phyloP scores from a whole-genome alignment of 441 rosid genomes.

The Erodium chrysanthum region DNA sequence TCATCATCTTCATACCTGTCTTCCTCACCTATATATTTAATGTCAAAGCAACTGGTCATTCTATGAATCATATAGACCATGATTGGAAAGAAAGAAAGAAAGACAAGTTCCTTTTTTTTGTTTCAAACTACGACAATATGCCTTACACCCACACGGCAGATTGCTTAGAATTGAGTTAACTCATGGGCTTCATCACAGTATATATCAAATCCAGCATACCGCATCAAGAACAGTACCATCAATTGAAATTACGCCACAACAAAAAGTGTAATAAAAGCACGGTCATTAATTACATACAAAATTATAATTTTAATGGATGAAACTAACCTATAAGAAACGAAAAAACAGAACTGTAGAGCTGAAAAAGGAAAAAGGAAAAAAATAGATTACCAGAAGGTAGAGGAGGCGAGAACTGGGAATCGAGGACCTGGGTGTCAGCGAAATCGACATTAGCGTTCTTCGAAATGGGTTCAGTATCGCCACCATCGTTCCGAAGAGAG shows the following conservation, averaged over 20 bases:
- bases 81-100: neutral
- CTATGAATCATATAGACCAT: neutral
- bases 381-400: conserved; percentile 32
- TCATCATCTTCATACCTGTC: conserved; percentile 19
- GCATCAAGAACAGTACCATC: neutral
- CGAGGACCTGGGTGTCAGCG: conserved; percentile 30
- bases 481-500: conserved; percentile 22
- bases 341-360: neutral
- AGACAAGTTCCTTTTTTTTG: too few species aligned
- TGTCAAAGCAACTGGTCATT: neutral
- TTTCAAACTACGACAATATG: too few species aligned
- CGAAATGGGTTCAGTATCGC: conserved; percentile 12
- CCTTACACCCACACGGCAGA: too few species aligned
- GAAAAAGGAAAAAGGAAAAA: neutral
- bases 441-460: conserved; percentile 16
- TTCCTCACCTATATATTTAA: conserved; percentile 23
- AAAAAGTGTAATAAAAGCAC: neutral
- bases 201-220: too few species aligned
- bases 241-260: too few species aligned
- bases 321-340: neutral
- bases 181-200: too few species aligned
- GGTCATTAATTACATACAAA: neutral
- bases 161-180: too few species aligned
- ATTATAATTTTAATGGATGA: neutral
- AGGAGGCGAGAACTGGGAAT: conserved; percentile 28